Percentiles rank a stretch among this genome's conserved stretches.
phyloP scores from a whole-genome alignment of 228 moss, liverwort and hornwort species.

The Sphagnum fallax region DNA sequence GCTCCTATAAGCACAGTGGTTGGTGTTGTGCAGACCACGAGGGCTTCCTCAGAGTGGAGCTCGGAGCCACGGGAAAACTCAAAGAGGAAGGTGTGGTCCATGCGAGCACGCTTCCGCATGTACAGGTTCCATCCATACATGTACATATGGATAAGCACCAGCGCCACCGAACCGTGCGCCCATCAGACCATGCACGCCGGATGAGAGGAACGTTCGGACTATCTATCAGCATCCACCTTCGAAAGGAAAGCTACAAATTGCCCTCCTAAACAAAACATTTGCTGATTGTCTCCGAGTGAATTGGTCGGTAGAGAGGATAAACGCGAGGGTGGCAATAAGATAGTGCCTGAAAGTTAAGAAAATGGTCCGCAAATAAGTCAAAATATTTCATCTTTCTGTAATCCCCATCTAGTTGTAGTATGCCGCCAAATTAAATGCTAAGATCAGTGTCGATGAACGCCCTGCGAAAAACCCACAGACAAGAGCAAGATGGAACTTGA shows the following conservation, averaged over 20 bases:
- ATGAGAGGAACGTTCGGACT: neutral
- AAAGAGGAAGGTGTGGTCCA: slow-evolving; percentile 87
- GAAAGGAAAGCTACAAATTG: neutral
- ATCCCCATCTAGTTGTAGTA: slow-evolving; percentile 46
- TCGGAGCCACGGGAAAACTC: slow-evolving; percentile 79
- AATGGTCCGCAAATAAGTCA: slow-evolving; percentile 55
- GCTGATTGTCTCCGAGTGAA: no score
- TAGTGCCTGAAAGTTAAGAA: slow-evolving; percentile 77
- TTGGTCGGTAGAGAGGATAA: no score
- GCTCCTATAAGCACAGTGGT: slow-evolving; percentile 59
- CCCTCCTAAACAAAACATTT: neutral
- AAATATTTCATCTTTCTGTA: slow-evolving; percentile 35
- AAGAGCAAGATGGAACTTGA: slow-evolving; percentile 2
- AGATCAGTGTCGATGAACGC: slow-evolving; percentile 49
- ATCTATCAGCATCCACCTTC: neutral
- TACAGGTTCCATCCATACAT: slow-evolving; percentile 91
- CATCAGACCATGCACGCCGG: neutral
- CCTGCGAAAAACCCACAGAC: slow-evolving; percentile 55
- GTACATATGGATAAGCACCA: slow-evolving; percentile 88
- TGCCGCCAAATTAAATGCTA: slow-evolving; percentile 29
- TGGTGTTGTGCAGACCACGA: slow-evolving; percentile 59
- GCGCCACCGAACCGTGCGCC: slow-evolving; percentile 68
- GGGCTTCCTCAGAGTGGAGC: slow-evolving; percentile 62
- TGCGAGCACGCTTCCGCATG: slow-evolving; percentile 74
- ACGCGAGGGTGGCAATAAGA: neutral